These are phyloP conservation scores for Marchantia polymorpha DNA, from an alignment of 225 moss, liverwort and hornwort genomes.

Conservation along the genomic window DNA sequence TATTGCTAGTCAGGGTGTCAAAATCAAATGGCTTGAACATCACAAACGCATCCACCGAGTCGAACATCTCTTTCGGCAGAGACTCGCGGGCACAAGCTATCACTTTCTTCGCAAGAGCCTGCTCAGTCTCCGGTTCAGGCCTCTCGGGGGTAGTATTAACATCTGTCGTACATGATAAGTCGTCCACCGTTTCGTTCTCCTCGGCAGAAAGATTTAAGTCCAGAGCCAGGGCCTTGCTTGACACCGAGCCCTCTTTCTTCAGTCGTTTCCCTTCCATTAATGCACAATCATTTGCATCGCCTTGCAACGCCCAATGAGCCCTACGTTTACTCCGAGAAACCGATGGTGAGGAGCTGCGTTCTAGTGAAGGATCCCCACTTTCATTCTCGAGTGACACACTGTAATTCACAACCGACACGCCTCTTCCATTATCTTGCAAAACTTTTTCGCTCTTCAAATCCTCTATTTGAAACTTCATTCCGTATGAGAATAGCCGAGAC, in stretches of 20 bases:
- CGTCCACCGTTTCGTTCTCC: conserved; percentile 43
- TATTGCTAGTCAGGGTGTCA: conserved; percentile 36
- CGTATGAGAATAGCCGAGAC: conserved; percentile 11
- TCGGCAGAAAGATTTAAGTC: conserved; percentile 72
- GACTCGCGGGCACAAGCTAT: conserved; percentile 40
- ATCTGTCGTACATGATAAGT: conserved; percentile 20
- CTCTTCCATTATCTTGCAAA: conserved; percentile 28
- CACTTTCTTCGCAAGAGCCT: conserved; percentile 39
- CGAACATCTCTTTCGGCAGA: conserved; percentile 51
- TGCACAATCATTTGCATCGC: conserved; percentile 8
- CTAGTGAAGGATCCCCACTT: background rate
- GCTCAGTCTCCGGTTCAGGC: conserved; percentile 29
- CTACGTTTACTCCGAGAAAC: conserved; percentile 52
- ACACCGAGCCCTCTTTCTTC: conserved; percentile 21
- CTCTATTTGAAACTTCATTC: conserved; percentile 36
- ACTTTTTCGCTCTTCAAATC: conserved; percentile 30
- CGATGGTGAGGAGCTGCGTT: conserved; percentile 42
- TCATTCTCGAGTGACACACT: background rate
- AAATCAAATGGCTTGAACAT: conserved; percentile 67
- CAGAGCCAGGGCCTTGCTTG: conserved; percentile 44
- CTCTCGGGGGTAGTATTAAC: conserved; percentile 22
- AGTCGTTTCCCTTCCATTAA: conserved; percentile 26
- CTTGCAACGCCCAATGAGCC: conserved; percentile 19
- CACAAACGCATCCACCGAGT: conserved; percentile 54
- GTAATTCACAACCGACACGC: conserved; percentile 49